Evolutionary conservation across 345 rosid species (phyloP).

Genomic region (Eucalyptus coolabah): DNA sequence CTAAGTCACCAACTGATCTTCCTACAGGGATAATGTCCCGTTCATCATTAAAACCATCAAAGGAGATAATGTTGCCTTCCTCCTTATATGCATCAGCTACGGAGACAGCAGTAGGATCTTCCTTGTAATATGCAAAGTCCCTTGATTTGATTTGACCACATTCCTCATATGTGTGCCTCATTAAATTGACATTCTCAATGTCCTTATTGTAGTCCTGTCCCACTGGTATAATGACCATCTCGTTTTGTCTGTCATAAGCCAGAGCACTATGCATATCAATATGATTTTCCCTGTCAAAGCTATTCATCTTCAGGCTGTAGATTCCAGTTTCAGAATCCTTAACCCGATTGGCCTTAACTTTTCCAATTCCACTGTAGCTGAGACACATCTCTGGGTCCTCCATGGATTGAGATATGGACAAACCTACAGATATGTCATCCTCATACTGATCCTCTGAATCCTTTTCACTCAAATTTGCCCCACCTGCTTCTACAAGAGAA

Average conservation of each 20-base stretch:
- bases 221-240: conserved; percentile 25
- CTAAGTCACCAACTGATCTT: conserved; percentile 25
- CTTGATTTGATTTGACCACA: conserved; percentile 11
- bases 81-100: conserved; percentile 30
- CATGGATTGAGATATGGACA: conserved; percentile 43
- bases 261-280: background rate
- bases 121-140: conserved; percentile 17
- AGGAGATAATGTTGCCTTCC: conserved; percentile 44
- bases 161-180: conserved; percentile 29
- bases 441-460: conserved; percentile 16
- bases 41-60: conserved; percentile 43
- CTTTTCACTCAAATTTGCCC: background rate
- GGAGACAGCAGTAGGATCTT: conserved; percentile 9
- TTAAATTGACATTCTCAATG: conserved; percentile 25
- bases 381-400: conserved; percentile 49
- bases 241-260: conserved; percentile 23
- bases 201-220: conserved; percentile 20
- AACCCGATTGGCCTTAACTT: conserved; percentile 52
- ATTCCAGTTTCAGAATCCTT: conserved; percentile 32
- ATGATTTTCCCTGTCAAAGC: conserved; percentile 11
- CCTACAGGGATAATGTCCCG: conserved; percentile 30
- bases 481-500: background rate
- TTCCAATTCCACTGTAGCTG: conserved; percentile 43
- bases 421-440: conserved; percentile 39
- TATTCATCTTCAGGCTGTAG: conserved; percentile 21